Percentiles rank a stretch among this genome's conserved stretches.
Conservation (phyloP, 176 grass and related monocot genomes). For the Raddia guianensis region DNA sequence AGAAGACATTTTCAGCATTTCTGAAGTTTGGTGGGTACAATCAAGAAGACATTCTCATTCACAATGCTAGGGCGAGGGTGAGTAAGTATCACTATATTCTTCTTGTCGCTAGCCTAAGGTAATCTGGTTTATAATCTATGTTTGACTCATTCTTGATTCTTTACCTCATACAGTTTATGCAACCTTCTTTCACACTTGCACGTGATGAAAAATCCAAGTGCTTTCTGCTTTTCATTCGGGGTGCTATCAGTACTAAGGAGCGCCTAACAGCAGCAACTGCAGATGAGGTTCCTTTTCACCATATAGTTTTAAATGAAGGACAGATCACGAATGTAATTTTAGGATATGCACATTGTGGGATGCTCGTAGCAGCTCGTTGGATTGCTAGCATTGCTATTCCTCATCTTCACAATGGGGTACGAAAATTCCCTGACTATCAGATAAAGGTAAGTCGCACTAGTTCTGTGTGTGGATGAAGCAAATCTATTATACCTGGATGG, state of each 20-base stretch:
- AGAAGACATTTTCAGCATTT: slow-evolving; percentile 77
- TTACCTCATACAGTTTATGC: slow-evolving; percentile 65
- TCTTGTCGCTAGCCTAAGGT: not conserved
- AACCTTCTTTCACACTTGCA: slow-evolving; percentile 77
- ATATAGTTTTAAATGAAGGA: slow-evolving; percentile 68
- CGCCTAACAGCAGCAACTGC: slow-evolving; percentile 76
- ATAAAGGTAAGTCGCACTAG: slow-evolving; percentile 61
- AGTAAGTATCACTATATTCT: slow-evolving; percentile 53
- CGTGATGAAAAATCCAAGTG: slow-evolving; percentile 70
- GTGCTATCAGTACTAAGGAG: slow-evolving; percentile 82
- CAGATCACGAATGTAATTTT: slow-evolving; percentile 64
- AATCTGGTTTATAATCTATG: slow-evolving; percentile 2
- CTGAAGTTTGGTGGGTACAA: slow-evolving; percentile 72
- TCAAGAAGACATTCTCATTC: slow-evolving; percentile 70
- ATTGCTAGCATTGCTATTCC: slow-evolving; percentile 55
- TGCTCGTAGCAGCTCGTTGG: slow-evolving; percentile 72
- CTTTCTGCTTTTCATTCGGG: slow-evolving; percentile 81
- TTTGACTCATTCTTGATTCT: slow-evolving; percentile 24
- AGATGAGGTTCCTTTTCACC: slow-evolving; percentile 83
- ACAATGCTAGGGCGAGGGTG: slow-evolving; percentile 85
- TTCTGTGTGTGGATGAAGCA: not conserved
- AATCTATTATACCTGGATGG: not conserved
- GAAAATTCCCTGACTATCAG: slow-evolving; percentile 68
- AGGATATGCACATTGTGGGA: slow-evolving; percentile 87
- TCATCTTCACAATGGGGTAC: slow-evolving; percentile 55